Evolutionary conservation across 768 basidiomycete species (phyloP).

Genomic region (Russula virescens): DNA sequence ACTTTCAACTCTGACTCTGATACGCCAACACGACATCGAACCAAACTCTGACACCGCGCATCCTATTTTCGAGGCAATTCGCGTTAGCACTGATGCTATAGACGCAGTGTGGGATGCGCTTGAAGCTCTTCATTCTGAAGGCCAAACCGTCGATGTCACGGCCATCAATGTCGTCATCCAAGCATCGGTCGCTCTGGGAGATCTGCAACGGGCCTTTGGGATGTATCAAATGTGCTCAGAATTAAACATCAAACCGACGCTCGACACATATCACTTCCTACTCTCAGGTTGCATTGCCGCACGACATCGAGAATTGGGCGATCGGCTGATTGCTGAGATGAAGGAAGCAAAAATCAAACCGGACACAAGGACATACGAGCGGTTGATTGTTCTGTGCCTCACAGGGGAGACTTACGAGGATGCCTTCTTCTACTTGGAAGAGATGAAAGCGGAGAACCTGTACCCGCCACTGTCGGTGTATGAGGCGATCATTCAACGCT

Average conservation of each 20-base stretch:
- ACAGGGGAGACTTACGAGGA: constrained; percentile 74
- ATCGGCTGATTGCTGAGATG: constrained; percentile 62
- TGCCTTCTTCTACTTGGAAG: constrained; percentile 83
- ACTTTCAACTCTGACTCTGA: constrained; percentile 49
- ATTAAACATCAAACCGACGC: constrained; percentile 49
- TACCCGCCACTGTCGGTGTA: constrained; percentile 54
- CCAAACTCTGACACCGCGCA: constrained; percentile 48
- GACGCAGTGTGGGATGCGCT: constrained; percentile 62
- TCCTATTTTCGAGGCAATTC: constrained; percentile 48
- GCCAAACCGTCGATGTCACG: constrained; percentile 46
- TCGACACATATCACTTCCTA: constrained; percentile 64
- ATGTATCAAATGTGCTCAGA: constrained; percentile 61
- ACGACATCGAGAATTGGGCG: constrained; percentile 59
- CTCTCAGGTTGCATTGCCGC: constrained; percentile 57
- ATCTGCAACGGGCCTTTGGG: constrained; percentile 71
- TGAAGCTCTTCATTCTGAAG: constrained; percentile 52
- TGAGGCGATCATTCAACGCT: constrained; percentile 52
- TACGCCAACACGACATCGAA: constrained; percentile 49
- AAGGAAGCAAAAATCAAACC: constrained; percentile 49
- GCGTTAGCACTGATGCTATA: constrained; percentile 44
- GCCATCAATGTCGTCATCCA: constrained; percentile 63
- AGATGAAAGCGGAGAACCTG: constrained; percentile 66
- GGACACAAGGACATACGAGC: constrained; percentile 57
- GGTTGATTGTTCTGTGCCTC: constrained; percentile 63
- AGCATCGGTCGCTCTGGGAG: constrained; percentile 54